phyloP scores from a whole-genome alignment of 1,139 yeast species.

The Magnusiomyces tetraspermus region DNA sequence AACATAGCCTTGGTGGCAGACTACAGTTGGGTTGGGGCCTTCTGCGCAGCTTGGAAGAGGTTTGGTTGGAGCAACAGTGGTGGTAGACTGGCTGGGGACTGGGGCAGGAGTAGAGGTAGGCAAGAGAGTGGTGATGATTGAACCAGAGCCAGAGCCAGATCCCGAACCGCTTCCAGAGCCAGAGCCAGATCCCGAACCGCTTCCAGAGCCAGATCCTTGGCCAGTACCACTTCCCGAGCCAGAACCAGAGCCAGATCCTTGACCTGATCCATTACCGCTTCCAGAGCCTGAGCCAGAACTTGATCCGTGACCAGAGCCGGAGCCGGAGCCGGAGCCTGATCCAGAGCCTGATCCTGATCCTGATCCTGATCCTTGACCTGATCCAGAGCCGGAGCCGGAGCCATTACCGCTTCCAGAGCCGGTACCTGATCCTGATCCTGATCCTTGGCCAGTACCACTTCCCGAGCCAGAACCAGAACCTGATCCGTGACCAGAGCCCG shows the following conservation, averaged over 20 bases:
- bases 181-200: neutral
- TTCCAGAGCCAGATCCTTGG: neutral
- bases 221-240: neutral
- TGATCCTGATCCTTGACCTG: too few relatives aligned
- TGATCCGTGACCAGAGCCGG: neutral
- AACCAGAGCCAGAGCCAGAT: neutral
- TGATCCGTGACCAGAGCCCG: too few relatives aligned
- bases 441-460: too few relatives aligned
- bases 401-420: too few relatives aligned
- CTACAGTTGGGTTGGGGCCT: constrained; percentile 23
- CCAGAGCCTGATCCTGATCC: too few relatives aligned
- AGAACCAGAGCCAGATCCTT: too few relatives aligned
- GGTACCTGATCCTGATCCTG: too few relatives aligned
- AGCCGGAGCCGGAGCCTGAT: neutral
- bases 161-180: neutral
- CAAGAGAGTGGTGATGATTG: too few relatives aligned
- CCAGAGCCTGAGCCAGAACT: neutral
- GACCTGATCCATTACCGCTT: neutral
- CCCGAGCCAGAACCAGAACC: too few relatives aligned
- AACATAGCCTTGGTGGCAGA: neutral
- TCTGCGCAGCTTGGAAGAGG: constrained; percentile 14
- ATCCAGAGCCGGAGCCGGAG: too few relatives aligned
- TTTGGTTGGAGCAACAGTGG: neutral
- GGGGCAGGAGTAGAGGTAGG: neutral
- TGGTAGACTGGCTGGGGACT: neutral